Conservation (phyloP, 1,284 basidiomycete genomes). For the Farysia itapuensis region DNA sequence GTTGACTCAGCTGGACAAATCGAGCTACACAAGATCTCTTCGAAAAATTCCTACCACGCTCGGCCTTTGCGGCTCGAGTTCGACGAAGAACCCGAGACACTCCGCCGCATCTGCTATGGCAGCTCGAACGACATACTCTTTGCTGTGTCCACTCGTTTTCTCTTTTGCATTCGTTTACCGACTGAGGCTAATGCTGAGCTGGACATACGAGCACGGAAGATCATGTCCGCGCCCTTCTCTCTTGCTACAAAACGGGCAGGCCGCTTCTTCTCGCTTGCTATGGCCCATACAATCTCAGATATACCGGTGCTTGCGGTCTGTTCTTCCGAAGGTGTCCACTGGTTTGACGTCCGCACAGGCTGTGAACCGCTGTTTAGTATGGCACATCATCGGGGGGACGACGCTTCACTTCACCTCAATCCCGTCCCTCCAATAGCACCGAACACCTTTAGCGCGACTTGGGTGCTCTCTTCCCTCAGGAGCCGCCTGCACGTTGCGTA, state of each 20-base stretch:
- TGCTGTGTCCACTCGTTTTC: background rate
- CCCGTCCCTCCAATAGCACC: background rate
- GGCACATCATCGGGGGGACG: slow-evolving; percentile 30
- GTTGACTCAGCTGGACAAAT: background rate
- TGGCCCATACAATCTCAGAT: background rate
- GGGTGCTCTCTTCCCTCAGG: background rate
- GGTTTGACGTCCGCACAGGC: slow-evolving; percentile 3
- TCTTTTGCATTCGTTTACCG: background rate
- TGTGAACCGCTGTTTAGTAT: slow-evolving; percentile 7
- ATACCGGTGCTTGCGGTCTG: slow-evolving; percentile 16
- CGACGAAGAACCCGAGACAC: background rate
- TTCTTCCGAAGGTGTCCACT: slow-evolving; percentile 20
- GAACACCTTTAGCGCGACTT: background rate
- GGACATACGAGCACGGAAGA: background rate
- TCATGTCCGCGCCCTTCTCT: slow-evolving; percentile 8
- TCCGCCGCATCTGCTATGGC: too few relatives aligned
- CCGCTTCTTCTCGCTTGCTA: slow-evolving; percentile 14
- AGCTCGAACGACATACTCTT: background rate
- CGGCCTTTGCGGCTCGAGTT: background rate
- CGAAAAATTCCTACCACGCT: background rate
- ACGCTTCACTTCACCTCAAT: slow-evolving; percentile 10
- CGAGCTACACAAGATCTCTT: background rate
- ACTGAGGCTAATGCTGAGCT: background rate
- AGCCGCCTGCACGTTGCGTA: background rate
- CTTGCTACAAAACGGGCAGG: slow-evolving; percentile 9